phyloP scores from a whole-genome alignment of 768 basidiomycete genomes.

The Russula foetens region DNA sequence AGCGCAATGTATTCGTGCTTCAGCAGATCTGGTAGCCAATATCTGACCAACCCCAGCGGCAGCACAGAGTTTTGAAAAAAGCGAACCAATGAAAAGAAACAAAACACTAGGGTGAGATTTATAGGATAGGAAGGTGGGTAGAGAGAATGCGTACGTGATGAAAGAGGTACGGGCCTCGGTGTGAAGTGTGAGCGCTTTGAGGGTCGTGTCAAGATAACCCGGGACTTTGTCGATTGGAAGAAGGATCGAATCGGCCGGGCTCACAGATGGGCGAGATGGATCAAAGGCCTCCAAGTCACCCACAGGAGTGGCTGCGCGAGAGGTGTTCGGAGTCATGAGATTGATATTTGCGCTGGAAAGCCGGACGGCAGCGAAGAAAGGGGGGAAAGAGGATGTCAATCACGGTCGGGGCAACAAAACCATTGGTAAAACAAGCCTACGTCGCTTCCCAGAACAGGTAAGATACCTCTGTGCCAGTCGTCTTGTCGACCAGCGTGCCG shows the following conservation, averaged over 20 bases:
- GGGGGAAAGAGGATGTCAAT: neutral
- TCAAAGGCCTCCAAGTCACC: neutral
- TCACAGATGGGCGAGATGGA: neutral
- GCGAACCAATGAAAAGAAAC: too few relatives aligned
- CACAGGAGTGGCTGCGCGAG: neutral
- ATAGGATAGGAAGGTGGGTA: constrained; percentile 21
- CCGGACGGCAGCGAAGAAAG: neutral
- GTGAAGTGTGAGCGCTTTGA: constrained; percentile 31
- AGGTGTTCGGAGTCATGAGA: neutral
- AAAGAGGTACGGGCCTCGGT: constrained; percentile 39
- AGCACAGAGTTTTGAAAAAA: too few relatives aligned
- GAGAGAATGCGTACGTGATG: constrained; percentile 30
- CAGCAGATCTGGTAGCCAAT: constrained; percentile 38
- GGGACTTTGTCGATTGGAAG: constrained; percentile 27
- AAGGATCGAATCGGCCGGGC: constrained; percentile 13
- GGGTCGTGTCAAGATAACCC: constrained; percentile 31
- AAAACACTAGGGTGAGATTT: neutral
- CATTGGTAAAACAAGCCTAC: neutral
- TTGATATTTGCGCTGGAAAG: neutral
- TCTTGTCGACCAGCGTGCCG: constrained; percentile 4
- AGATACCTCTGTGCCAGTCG: constrained; percentile 2
- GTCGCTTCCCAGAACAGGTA: constrained; percentile 11
- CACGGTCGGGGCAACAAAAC: neutral
- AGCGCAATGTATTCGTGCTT: constrained; percentile 36
- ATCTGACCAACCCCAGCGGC: too few relatives aligned